These are phyloP conservation scores for Golubevia sp. DNA, from an alignment of 1,284 basidiomycete genomes.

Conservation along the genomic window DNA sequence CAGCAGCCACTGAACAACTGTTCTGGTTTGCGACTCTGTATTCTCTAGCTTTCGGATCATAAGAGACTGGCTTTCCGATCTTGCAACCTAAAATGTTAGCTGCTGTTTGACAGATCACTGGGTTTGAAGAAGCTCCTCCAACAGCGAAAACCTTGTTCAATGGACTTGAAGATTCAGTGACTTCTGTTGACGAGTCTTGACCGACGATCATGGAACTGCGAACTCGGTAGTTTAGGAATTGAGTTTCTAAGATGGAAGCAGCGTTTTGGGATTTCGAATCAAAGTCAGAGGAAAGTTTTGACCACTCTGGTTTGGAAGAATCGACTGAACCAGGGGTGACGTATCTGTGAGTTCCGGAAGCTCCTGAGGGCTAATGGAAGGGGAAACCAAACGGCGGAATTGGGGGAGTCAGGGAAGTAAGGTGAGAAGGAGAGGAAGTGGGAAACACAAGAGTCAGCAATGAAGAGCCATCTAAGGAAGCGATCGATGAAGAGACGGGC, in stretches of 20 bases:
- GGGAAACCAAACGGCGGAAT: too few species aligned
- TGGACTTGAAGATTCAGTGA: slow-evolving; percentile 5
- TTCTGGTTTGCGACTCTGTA: slow-evolving; percentile 33
- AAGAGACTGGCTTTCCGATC: slow-evolving; percentile 37
- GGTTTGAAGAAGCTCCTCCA: slow-evolving; percentile 47
- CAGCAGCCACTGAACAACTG: slow-evolving; percentile 53
- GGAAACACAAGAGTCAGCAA: too few species aligned
- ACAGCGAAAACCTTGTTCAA: slow-evolving; percentile 45
- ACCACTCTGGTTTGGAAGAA: too few species aligned
- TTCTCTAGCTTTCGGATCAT: slow-evolving; percentile 12
- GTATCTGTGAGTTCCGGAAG: slow-evolving; percentile 38
- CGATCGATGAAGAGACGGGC: too few species aligned
- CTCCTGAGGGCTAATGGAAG: slow-evolving; percentile 29
- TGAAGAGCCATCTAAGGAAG: too few species aligned
- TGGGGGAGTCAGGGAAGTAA: too few species aligned
- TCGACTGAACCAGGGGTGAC: too few species aligned
- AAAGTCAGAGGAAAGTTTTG: slow-evolving; percentile 18
- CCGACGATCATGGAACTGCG: slow-evolving; percentile 32
- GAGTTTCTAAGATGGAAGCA: slow-evolving; percentile 42
- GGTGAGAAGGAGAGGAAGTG: too few species aligned
- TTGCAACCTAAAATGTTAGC: slow-evolving; percentile 46
- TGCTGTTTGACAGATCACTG: slow-evolving; percentile 36
- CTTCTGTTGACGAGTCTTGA: slow-evolving; percentile 7
- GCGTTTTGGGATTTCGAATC: slow-evolving; percentile 23
- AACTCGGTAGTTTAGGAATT: slow-evolving; percentile 43